Evolutionary conservation across 2,329 filamentous ascomycete species (phyloP).

Genomic region (Alternaria triticimaculans): DNA sequence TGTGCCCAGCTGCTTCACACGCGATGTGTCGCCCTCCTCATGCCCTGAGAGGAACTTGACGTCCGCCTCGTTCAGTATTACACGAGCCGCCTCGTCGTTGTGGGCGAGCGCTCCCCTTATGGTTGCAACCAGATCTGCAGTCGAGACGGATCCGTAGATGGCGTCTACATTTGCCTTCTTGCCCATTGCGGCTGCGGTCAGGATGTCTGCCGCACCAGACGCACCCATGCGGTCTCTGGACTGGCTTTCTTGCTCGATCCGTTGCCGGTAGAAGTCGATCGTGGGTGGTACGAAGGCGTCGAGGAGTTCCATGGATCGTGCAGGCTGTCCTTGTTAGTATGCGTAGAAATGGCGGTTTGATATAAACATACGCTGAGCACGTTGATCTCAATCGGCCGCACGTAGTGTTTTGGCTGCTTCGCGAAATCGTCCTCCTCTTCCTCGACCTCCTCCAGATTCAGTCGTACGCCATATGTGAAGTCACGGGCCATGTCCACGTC

Average conservation of each 20-base stretch:
- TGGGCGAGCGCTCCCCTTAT: slow-evolving; percentile 58
- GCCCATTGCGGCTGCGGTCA: slow-evolving; percentile 44
- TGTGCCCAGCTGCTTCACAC: slow-evolving; percentile 61
- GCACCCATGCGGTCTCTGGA: slow-evolving; percentile 40
- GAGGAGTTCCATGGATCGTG: slow-evolving; percentile 56
- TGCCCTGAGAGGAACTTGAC: slow-evolving; percentile 55
- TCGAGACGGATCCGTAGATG: slow-evolving; percentile 64
- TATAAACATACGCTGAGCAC: slow-evolving; percentile 46
- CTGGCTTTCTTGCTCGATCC: slow-evolving; percentile 49
- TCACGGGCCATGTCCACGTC: slow-evolving; percentile 56
- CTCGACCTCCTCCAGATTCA: slow-evolving; percentile 37
- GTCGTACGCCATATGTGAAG: slow-evolving; percentile 51
- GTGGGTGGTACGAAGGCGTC: slow-evolving; percentile 55
- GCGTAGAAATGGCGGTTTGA: neutral
- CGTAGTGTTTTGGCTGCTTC: slow-evolving; percentile 31
- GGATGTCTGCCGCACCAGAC: slow-evolving; percentile 44
- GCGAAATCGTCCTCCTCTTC: slow-evolving; percentile 28
- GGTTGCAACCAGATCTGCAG: slow-evolving; percentile 57
- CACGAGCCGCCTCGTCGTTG: slow-evolving; percentile 59
- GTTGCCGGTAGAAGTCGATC: slow-evolving; percentile 57
- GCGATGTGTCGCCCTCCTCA: slow-evolving; percentile 48
- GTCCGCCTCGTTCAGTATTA: slow-evolving; percentile 59
- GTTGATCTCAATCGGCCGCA: slow-evolving; percentile 50
- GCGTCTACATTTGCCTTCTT: slow-evolving; percentile 39
- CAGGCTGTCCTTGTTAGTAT: slow-evolving; percentile 45